A percentile compares a stretch with the other conserved stretches of the same genome.
These are phyloP conservation scores for Paraglomus occultum DNA, from an alignment of 192 early-diverging fungal species.

Conservation along the genomic window DNA sequence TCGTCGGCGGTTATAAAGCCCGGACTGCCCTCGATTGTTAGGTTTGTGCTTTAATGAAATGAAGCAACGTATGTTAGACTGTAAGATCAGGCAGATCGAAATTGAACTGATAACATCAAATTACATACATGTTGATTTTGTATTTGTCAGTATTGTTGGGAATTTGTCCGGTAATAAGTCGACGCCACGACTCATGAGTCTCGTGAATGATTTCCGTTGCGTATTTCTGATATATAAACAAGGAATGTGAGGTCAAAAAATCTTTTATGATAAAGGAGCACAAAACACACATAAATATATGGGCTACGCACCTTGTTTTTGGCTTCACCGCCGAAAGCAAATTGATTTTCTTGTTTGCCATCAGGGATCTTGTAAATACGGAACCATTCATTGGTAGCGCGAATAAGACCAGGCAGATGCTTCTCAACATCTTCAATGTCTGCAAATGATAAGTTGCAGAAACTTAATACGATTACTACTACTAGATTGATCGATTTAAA, in stretches of 20 bases:
- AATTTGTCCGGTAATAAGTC: conserved; percentile 65
- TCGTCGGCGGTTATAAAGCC: conserved; percentile 61
- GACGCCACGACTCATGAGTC: conserved; percentile 92
- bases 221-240: conserved; percentile 57
- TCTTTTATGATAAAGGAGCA: no score
- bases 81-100: conserved; percentile 14
- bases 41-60: conserved; percentile 55
- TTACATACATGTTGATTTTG: conserved; percentile 67
- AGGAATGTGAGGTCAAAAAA: no score
- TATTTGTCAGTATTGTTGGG: conserved; percentile 67
- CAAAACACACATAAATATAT: conserved; percentile 10
- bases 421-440: conserved; percentile 99
- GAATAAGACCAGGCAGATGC: conserved; percentile 92
- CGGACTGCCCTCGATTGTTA: conserved; percentile 69
- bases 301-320: conserved; percentile 59
- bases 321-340: conserved; percentile 92
- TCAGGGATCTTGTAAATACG: conserved; percentile 99
- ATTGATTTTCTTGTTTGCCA: conserved; percentile 99
- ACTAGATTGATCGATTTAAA: background rate
- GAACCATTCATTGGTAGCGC: conserved; percentile 99
- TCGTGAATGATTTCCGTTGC: conserved; percentile 89
- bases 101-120: background rate
- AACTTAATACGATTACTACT: background rate
- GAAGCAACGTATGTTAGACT: conserved; percentile 3
- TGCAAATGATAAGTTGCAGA: conserved; percentile 26